Conservation (phyloP, 805 yeast species). For the Jamesozyma spencerorum region DNA sequence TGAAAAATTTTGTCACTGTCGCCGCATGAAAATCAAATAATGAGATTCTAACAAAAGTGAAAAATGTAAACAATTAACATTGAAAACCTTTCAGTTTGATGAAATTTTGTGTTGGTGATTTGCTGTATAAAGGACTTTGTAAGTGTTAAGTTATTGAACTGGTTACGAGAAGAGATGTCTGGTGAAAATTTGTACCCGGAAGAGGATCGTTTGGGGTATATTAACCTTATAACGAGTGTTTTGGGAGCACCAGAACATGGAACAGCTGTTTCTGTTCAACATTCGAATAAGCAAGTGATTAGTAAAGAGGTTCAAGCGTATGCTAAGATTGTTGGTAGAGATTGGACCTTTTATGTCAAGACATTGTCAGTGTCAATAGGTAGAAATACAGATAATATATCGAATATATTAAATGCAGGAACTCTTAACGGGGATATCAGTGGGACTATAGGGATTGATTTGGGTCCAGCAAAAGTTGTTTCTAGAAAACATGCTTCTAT, state of each 20-base stretch:
- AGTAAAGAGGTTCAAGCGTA: conserved; percentile 84
- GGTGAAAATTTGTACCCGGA: conserved; percentile 9
- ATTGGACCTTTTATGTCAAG: conserved; percentile 91
- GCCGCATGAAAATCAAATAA: no score
- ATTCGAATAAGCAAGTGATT: conserved; percentile 57
- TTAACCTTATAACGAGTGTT: conserved; percentile 64
- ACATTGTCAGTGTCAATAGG: conserved; percentile 69
- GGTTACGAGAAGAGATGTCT: no score
- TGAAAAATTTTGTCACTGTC: no score
- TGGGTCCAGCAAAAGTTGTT: conserved; percentile 95
- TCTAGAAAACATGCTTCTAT: conserved; percentile 86
- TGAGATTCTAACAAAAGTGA: no score
- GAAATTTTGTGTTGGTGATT: no score
- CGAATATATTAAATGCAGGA: not conserved
- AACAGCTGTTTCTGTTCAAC: conserved; percentile 65
- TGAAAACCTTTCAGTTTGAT: no score
- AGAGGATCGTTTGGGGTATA: conserved; percentile 38
- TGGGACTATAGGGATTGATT: conserved; percentile 48
- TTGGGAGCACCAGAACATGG: conserved; percentile 61
- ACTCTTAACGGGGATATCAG: not conserved
- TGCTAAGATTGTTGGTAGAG: conserved; percentile 86
- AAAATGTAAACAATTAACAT: no score
- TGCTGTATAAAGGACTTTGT: no score
- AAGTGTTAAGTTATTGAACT: no score
- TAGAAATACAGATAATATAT: conserved; percentile 48